Evolutionary conservation across 2,329 filamentous ascomycete genomes (phyloP).

Genomic region (Clonostachys solani): DNA sequence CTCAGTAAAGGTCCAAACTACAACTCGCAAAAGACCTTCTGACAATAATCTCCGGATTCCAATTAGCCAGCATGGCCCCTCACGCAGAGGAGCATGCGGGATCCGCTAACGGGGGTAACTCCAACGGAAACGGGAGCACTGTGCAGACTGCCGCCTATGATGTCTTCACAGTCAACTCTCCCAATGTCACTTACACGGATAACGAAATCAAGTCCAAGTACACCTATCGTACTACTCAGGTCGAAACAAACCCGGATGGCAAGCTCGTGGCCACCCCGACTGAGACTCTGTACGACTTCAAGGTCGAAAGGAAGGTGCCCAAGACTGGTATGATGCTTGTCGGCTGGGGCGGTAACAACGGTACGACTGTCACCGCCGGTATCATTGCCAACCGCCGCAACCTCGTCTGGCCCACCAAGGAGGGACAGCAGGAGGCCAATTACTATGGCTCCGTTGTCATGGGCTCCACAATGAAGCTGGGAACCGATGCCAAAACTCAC

Average conservation of each 20-base stretch:
- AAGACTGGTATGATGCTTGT: constrained; percentile 97
- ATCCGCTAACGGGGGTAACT: constrained; percentile 57
- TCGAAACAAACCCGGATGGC: constrained; percentile 67
- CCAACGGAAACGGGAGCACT: constrained; percentile 21
- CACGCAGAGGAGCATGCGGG: constrained; percentile 64
- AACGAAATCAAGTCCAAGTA: constrained; percentile 89
- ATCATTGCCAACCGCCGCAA: constrained; percentile 91
- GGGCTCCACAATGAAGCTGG: constrained; percentile 95
- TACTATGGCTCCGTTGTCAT: constrained; percentile 99
- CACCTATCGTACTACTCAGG: constrained; percentile 89
- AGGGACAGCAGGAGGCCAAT: constrained; percentile 80
- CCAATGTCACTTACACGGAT: constrained; percentile 89
- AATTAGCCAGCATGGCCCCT: constrained; percentile 69
- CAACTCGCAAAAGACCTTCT: constrained; percentile 14
- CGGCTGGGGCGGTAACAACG: constrained; percentile 97
- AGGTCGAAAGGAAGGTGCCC: constrained; percentile 88
- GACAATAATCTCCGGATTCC: too few relatives aligned
- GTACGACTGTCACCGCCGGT: constrained; percentile 92
- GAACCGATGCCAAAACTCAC: constrained; percentile 76
- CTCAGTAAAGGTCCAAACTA: constrained; percentile 43
- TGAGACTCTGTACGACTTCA: constrained; percentile 94
- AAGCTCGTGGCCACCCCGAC: constrained; percentile 80
- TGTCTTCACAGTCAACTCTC: constrained; percentile 84
- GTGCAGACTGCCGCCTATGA: constrained; percentile 43
- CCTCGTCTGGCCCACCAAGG: constrained; percentile 89